These are phyloP conservation scores for Pigoraptor vietnamica DNA, from an alignment of 78 protist genomes.

Conservation along the genomic window DNA sequence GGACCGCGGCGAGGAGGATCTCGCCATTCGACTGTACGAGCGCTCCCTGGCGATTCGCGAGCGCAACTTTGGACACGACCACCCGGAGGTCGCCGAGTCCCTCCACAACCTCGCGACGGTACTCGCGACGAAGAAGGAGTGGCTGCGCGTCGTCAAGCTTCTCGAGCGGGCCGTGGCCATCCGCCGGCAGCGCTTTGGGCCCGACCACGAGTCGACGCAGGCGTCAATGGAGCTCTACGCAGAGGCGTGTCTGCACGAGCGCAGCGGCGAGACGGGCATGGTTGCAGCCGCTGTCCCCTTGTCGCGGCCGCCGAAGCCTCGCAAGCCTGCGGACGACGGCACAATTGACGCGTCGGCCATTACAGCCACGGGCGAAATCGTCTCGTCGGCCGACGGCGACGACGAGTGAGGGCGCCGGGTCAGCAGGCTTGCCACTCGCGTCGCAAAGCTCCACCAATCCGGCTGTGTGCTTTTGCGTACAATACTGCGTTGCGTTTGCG, in stretches of 20 bases:
- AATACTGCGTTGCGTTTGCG: too few species aligned
- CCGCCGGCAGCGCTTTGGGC: neutral
- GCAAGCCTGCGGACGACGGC: neutral
- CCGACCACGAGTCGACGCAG: neutral
- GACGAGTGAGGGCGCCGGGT: neutral
- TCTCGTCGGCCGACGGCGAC: too few species aligned
- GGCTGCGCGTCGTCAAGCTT: neutral
- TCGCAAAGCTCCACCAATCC: neutral
- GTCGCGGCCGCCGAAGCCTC: too few species aligned
- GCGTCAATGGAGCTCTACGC: neutral
- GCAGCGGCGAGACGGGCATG: neutral
- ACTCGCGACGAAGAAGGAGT: neutral
- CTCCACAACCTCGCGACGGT: neutral
- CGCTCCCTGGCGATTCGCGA: constrained; percentile 4
- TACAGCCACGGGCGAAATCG: neutral
- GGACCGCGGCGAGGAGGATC: neutral
- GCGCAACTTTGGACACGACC: neutral
- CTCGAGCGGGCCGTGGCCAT: constrained; percentile 5
- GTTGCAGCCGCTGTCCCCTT: too few species aligned
- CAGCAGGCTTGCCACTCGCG: neutral
- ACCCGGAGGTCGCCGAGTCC: neutral
- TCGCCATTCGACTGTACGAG: neutral
- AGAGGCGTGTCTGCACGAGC: neutral
- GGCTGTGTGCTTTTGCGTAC: too few species aligned
- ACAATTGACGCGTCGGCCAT: neutral